These are phyloP conservation scores for Pyrrhoderma noxium DNA, from an alignment of 1,284 basidiomycete genomes.

Conservation along the genomic window DNA sequence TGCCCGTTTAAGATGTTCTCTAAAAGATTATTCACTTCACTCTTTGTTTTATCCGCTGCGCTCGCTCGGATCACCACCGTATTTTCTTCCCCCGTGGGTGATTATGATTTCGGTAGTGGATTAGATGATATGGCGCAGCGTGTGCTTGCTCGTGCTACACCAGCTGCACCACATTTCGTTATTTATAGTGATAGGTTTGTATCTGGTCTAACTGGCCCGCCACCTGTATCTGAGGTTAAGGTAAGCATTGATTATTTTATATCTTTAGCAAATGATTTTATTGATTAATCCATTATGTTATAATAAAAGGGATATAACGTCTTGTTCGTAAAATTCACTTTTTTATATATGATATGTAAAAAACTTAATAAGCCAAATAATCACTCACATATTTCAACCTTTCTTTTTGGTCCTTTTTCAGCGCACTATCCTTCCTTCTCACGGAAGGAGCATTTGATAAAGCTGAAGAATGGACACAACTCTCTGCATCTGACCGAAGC, in stretches of 20 bases:
- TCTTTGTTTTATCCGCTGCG: slow-evolving; percentile 5
- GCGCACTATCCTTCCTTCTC: slow-evolving; percentile 44
- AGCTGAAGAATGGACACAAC: slow-evolving; percentile 35
- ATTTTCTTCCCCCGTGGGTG: slow-evolving; percentile 5
- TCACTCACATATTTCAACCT: not conserved
- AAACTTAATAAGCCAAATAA: not conserved
- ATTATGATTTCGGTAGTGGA: slow-evolving; percentile 6
- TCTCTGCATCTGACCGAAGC: slow-evolving; percentile 36
- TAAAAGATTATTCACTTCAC: slow-evolving; percentile 3
- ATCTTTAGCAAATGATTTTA: not conserved
- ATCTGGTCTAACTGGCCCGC: slow-evolving; percentile 32
- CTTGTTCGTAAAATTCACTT: slow-evolving; percentile 29
- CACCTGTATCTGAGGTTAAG: slow-evolving; percentile 33
- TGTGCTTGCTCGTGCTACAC: slow-evolving; percentile 35
- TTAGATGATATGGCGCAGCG: slow-evolving; percentile 26
- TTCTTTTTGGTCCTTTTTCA: slow-evolving; percentile 19
- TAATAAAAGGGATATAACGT: slow-evolving; percentile 39
- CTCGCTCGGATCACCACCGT: slow-evolving; percentile 6
- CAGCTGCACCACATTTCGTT: slow-evolving; percentile 40
- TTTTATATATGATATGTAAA: not conserved
- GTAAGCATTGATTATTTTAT: slow-evolving; percentile 27
- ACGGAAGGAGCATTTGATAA: slow-evolving; percentile 46
- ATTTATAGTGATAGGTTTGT: slow-evolving; percentile 41
- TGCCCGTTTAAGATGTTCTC: slow-evolving; percentile 13
- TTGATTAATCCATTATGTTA: slow-evolving; percentile 2